A percentile compares a stretch with the other conserved stretches of the same genome.
phyloP scores from a whole-genome alignment of 1,284 basidiomycete species.

The Ceratobasidium theobromae region DNA sequence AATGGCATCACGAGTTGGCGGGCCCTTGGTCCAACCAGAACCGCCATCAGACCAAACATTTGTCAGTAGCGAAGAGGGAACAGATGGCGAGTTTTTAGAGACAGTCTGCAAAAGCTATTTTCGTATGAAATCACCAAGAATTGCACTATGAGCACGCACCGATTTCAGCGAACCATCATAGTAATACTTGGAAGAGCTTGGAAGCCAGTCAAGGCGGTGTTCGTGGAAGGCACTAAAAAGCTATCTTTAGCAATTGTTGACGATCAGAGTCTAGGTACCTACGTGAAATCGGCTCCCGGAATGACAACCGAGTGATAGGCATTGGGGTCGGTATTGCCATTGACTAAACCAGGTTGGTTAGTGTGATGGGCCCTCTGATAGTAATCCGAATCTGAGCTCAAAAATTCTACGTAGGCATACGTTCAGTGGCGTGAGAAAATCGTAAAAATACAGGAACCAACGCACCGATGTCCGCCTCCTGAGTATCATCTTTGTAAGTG shows the following conservation, averaged over 20 bases:
- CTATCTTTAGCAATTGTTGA: background rate
- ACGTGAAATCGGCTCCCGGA: conserved; percentile 36
- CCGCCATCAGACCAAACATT: conserved; percentile 33
- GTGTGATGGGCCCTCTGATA: conserved; percentile 37
- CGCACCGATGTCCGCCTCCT: conserved; percentile 33
- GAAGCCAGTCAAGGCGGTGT: conserved; percentile 38
- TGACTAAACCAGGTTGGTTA: conserved; percentile 37
- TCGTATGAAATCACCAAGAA: background rate
- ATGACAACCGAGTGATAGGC: conserved; percentile 33
- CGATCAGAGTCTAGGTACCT: conserved; percentile 11
- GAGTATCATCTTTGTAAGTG: conserved; percentile 25
- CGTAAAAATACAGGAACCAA: too few species aligned
- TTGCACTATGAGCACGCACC: background rate
- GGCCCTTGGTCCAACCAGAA: conserved; percentile 32
- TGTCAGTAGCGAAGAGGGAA: conserved; percentile 14
- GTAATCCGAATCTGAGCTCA: conserved; percentile 36
- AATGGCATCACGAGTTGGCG: conserved; percentile 36
- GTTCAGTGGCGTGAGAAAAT: too few species aligned
- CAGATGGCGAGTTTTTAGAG: conserved; percentile 35
- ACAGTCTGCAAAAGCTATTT: conserved; percentile 29
- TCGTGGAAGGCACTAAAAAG: conserved; percentile 35
- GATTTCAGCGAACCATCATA: conserved; percentile 32
- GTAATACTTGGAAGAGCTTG: conserved; percentile 34
- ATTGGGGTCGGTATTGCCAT: conserved; percentile 35
- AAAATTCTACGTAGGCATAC: conserved; percentile 31